phyloP scores from a whole-genome alignment of 2,329 filamentous ascomycete genomes.

The Claviceps sorghi region DNA sequence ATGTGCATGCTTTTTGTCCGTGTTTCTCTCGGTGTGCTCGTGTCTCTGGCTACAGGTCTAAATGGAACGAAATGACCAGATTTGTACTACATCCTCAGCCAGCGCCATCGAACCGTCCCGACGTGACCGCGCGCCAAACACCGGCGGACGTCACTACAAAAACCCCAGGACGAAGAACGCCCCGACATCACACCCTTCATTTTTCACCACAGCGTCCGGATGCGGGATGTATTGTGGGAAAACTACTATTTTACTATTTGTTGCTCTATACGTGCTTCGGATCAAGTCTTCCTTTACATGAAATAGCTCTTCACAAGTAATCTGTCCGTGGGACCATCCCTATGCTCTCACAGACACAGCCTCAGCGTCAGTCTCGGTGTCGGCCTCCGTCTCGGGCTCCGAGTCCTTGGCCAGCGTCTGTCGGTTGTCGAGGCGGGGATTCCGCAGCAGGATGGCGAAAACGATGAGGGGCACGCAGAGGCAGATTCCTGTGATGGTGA shows the following conservation, averaged over 20 bases:
- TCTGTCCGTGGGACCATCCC: too few relatives aligned
- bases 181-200: not conserved
- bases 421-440: constrained; percentile 30
- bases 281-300: not conserved
- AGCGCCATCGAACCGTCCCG: not conserved
- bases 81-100: not conserved
- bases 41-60: too few relatives aligned
- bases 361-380: not conserved
- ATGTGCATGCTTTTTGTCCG: not conserved
- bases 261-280: not conserved
- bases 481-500: constrained; percentile 34
- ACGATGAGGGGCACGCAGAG: constrained; percentile 32
- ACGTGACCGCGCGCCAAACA: not conserved
- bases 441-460: constrained; percentile 27
- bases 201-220: not conserved
- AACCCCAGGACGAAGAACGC: not conserved
- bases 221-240: not conserved
- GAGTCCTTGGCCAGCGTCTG: constrained; percentile 27
- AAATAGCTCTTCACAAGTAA: too few relatives aligned
- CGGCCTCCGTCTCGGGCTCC: constrained; percentile 9
- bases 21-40: not conserved
- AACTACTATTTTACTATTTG: too few relatives aligned
- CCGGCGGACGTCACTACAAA: not conserved
- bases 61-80: too few relatives aligned
- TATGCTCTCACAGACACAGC: not conserved